A percentile compares a stretch with the other conserved stretches of the same genome.
phyloP scores from a whole-genome alignment of 129 eudicot species.

The Apium graveolens region DNA sequence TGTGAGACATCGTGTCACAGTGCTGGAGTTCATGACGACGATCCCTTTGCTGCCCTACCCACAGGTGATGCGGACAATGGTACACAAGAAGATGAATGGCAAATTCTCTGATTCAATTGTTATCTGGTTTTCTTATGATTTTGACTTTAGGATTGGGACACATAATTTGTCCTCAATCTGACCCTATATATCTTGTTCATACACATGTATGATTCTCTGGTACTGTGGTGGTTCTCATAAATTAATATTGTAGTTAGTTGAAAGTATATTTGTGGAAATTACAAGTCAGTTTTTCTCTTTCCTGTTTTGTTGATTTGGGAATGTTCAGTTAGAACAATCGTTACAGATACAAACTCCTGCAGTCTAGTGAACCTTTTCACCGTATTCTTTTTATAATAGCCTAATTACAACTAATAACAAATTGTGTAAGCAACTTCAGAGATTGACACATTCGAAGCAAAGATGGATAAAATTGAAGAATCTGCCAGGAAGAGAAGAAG shows the following conservation, averaged over 20 bases:
- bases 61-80: constrained; percentile 30
- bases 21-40: constrained; percentile 29
- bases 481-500: too few species aligned
- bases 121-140: background rate
- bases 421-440: too few species aligned
- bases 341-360: background rate
- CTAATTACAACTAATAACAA: too few species aligned
- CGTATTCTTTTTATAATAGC: background rate
- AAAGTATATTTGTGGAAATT: constrained; percentile 4
- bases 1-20: constrained; percentile 10
- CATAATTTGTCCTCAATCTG: background rate
- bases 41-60: constrained; percentile 27
- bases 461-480: too few species aligned
- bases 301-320: background rate
- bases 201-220: background rate
- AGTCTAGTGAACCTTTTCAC: background rate
- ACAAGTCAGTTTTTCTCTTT: background rate
- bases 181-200: background rate
- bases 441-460: too few species aligned
- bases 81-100: constrained; percentile 91
- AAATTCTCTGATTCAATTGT: constrained; percentile 44
- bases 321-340: background rate
- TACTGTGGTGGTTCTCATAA: background rate
- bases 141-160: background rate
- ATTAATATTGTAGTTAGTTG: background rate